Base-by-base conservation (phyloP, 2,329 filamentous ascomycete species). In the Arthrobotrys conoides region DNA sequence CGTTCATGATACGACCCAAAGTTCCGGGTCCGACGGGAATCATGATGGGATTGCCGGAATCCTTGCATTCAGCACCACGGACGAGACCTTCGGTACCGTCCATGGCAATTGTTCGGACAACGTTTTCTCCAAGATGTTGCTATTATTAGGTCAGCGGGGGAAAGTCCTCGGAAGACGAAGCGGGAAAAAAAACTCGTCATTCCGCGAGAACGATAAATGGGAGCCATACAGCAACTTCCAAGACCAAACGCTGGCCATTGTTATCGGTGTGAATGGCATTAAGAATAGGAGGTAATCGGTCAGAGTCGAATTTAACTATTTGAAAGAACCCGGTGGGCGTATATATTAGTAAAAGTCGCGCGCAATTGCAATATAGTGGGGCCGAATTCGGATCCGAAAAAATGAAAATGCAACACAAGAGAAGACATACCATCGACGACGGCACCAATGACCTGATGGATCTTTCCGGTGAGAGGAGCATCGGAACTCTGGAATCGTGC, bases 41-140 rank as follows among this genome's bases (percentile, higher is more conserved):
- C 87, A 90, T 94, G 89, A 99, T 99, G 85, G 96, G 96, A 83
- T 90, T 88, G 86, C 96, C 96, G 85, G 95, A 97, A 87, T 99
- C 96, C 84, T 86, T 87, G 83, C 91, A 93, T 86, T 90, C 89
- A 85, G 91, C 88, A 86, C 96, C 96, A 90, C 96, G 95, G 86
- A 95, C 92, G 84, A 99, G 93, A 96, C 96, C 96, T 90, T 98
- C 96, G 86, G 81, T 91, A 96, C 95, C 96, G 88, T 99, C 96
- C 96, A 99, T 99, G 88, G 96, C 96, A 97, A 99, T 99, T 87
- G 93, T 97, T 87, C 96, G 92, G 87, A 99, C 96, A 86, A 97
- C 93, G 89, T 93, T 97, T 90, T 99, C 93, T 89, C 96, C 96
- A 87, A 99, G 88, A 91, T 98, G 96, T 97, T 99, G 96, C 94